These are phyloP conservation scores for Wickerhamomyces sp. DNA, from an alignment of 1,139 yeast species.

Conservation along the genomic window DNA sequence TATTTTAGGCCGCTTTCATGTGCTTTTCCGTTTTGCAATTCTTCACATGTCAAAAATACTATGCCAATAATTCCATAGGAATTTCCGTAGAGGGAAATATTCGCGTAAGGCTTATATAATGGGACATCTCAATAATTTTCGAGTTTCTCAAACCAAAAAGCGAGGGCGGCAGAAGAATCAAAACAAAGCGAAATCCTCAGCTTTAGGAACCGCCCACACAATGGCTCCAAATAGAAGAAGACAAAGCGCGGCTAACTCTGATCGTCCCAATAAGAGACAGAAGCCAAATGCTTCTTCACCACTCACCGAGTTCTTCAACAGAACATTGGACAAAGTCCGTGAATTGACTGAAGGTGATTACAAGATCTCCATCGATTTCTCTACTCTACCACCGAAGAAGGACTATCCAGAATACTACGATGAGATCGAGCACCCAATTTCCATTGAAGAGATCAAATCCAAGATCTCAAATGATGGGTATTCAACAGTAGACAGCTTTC, in stretches of 20 bases:
- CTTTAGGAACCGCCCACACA: too few species aligned
- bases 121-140: too few species aligned
- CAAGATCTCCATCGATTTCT: constrained; percentile 48
- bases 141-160: too few species aligned
- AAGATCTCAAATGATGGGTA: constrained; percentile 33
- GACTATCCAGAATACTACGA: constrained; percentile 79
- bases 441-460: constrained; percentile 57
- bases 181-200: too few species aligned
- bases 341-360: constrained; percentile 17
- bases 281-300: constrained; percentile 3
- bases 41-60: too few species aligned
- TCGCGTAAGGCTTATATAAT: too few species aligned
- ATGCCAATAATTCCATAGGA: too few species aligned
- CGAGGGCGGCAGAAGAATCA: too few species aligned
- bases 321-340: constrained; percentile 6
- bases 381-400: constrained; percentile 67
- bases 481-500: constrained; percentile 35
- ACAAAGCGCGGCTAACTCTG: constrained; percentile 1
- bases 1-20: too few species aligned
- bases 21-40: too few species aligned
- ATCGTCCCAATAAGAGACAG: constrained; percentile 7
- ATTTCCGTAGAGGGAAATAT: too few species aligned
- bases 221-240: constrained; percentile 8
- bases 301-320: constrained; percentile 4
- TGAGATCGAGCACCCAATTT: constrained; percentile 59